Evolutionary conservation across 2,329 filamentous ascomycete genomes (phyloP).

Genomic region (Epichloe sibirici): DNA sequence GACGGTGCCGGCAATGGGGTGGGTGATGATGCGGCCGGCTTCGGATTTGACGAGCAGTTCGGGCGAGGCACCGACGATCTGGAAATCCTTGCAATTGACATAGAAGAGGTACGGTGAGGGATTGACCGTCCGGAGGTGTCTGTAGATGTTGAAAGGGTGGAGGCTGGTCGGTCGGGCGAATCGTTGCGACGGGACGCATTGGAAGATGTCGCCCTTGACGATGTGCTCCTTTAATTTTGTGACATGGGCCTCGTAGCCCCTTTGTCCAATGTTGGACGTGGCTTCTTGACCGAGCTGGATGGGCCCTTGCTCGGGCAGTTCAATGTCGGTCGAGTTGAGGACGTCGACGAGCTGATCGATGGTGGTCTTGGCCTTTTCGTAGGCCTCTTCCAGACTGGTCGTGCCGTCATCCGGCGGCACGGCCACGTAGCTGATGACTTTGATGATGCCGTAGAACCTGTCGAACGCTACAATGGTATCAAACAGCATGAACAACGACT

Average conservation of each 20-base stretch:
- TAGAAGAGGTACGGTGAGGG: slow-evolving; percentile 97
- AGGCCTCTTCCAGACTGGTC: slow-evolving; percentile 43
- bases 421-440: slow-evolving; percentile 82
- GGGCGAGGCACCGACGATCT: slow-evolving; percentile 89
- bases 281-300: slow-evolving; percentile 67
- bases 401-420: slow-evolving; percentile 48
- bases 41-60: slow-evolving; percentile 91
- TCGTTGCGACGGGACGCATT: slow-evolving; percentile 89
- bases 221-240: slow-evolving; percentile 82
- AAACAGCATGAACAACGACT: slow-evolving; percentile 94
- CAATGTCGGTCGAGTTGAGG: slow-evolving; percentile 62
- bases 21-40: slow-evolving; percentile 76
- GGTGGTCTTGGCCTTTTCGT: slow-evolving; percentile 51
- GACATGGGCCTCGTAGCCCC: slow-evolving; percentile 87
- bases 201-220: slow-evolving; percentile 84
- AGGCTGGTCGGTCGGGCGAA: slow-evolving; percentile 80
- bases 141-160: slow-evolving; percentile 97
- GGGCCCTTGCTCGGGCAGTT: slow-evolving; percentile 63
- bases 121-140: slow-evolving; percentile 91
- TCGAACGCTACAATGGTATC: slow-evolving; percentile 92
- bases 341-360: slow-evolving; percentile 58
- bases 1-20: slow-evolving; percentile 93
- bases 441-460: slow-evolving; percentile 84
- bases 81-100: slow-evolving; percentile 81
- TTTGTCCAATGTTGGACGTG: slow-evolving; percentile 79